These are phyloP conservation scores for Physcomitrellopsis africana DNA, from an alignment of 225 moss, liverwort and hornwort species.

Conservation along the genomic window DNA sequence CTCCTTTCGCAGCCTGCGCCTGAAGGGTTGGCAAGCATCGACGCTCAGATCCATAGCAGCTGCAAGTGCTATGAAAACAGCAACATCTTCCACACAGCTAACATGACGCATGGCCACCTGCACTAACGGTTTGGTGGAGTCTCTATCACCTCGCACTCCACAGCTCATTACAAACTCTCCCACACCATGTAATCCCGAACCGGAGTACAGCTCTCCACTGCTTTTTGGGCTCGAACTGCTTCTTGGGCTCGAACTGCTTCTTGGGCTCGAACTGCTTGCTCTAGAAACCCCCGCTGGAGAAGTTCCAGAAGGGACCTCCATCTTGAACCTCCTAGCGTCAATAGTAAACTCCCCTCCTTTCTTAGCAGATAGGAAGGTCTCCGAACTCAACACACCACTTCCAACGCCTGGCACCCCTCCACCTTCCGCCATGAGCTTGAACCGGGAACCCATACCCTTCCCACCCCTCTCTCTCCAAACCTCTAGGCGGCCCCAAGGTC, in stretches of 20 bases:
- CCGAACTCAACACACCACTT: constrained; percentile 56
- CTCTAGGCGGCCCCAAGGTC: constrained; percentile 81
- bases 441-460: constrained; percentile 69
- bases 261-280: too few relatives aligned
- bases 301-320: constrained; percentile 51
- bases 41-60: constrained; percentile 89
- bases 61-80: constrained; percentile 83
- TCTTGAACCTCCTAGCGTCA: constrained; percentile 65
- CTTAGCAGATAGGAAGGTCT: constrained; percentile 60
- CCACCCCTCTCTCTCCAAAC: constrained; percentile 82
- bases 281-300: constrained; percentile 71
- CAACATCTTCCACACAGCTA: constrained; percentile 79
- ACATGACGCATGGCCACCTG: constrained; percentile 88
- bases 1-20: constrained; percentile 68
- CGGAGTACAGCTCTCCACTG: constrained; percentile 77
- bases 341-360: constrained; percentile 84
- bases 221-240: constrained; percentile 20
- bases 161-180: constrained; percentile 90
- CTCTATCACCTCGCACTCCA: constrained; percentile 70
- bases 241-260: constrained; percentile 60
- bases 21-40: constrained; percentile 85
- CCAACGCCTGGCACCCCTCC: constrained; percentile 65
- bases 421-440: constrained; percentile 75
- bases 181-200: constrained; percentile 60
- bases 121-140: constrained; percentile 63